Percentiles rank a stretch among this genome's conserved stretches.
phyloP scores from a whole-genome alignment of 2,329 filamentous ascomycete species.

The Aspergillus vadensis region DNA sequence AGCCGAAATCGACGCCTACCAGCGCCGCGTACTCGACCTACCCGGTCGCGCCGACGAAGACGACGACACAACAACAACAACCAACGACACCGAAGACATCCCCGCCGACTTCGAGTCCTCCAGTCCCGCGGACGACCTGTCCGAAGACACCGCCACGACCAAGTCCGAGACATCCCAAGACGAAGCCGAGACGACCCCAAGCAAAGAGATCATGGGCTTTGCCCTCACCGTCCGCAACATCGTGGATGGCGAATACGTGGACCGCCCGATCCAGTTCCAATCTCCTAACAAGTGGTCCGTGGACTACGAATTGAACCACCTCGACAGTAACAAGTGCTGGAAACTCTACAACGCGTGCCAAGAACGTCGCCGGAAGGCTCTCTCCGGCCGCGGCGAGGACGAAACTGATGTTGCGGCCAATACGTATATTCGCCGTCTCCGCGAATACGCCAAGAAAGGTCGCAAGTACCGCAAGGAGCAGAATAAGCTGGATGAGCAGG shows the following conservation, averaged over 20 bases:
- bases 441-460: constrained; percentile 56
- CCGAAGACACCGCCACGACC: neutral
- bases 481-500: constrained; percentile 53
- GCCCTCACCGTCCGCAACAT: constrained; percentile 71
- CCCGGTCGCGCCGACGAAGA: constrained; percentile 22
- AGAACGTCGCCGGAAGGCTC: constrained; percentile 54
- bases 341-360: constrained; percentile 60
- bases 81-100: neutral
- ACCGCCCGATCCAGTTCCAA: constrained; percentile 58
- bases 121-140: neutral
- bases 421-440: constrained; percentile 47
- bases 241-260: constrained; percentile 66
- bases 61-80: constrained; percentile 4
- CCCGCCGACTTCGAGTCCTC: neutral
- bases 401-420: constrained; percentile 46
- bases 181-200: neutral
- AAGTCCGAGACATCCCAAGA: neutral
- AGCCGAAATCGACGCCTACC: constrained; percentile 67
- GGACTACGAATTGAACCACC: constrained; percentile 74
- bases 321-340: constrained; percentile 50
- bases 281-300: constrained; percentile 64
- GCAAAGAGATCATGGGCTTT: constrained; percentile 62
- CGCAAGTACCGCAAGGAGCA: constrained; percentile 59
- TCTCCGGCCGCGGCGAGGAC: constrained; percentile 41
- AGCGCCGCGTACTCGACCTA: constrained; percentile 52